Conservation (phyloP, 306 rosid species). For the Prunus padus region DNA sequence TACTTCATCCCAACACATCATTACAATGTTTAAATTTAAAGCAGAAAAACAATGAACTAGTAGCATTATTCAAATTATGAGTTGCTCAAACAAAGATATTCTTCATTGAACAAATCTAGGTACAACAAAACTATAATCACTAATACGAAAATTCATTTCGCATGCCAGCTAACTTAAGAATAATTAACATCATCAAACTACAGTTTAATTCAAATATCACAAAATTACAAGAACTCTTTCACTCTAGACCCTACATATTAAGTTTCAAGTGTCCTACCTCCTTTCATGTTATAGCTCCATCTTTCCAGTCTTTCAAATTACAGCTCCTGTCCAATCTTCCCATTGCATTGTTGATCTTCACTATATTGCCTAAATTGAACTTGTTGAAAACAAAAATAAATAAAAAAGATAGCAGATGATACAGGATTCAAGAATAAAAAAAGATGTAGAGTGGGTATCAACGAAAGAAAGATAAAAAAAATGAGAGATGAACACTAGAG, state of each 20-base stretch:
- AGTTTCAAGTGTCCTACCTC: constrained; percentile 38
- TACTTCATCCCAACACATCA: not conserved
- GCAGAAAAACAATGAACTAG: not conserved
- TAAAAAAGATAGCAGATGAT: constrained; percentile 43
- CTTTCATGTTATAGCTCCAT: constrained; percentile 47
- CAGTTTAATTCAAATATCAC: constrained; percentile 41
- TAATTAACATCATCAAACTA: constrained; percentile 43
- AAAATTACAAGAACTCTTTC: constrained; percentile 39
- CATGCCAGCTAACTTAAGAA: constrained; percentile 29
- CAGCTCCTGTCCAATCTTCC: constrained; percentile 53
- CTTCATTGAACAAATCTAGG: constrained; percentile 31
- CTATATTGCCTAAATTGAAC: constrained; percentile 46
- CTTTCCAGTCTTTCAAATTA: constrained; percentile 54
- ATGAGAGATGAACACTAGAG: constrained; percentile 37
- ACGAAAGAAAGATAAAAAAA: constrained; percentile 36
- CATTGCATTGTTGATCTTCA: constrained; percentile 49
- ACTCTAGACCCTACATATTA: constrained; percentile 34
- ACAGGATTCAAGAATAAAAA: constrained; percentile 12
- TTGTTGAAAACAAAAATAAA: constrained; percentile 37
- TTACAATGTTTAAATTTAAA: not conserved
- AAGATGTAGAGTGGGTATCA: constrained; percentile 29
- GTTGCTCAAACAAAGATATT: constrained; percentile 19
- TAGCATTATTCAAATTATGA: not conserved
- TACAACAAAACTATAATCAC: constrained; percentile 17
- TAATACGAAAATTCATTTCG: constrained; percentile 28